Evolutionary conservation across 2,329 filamentous ascomycete species (phyloP).

Genomic region (Sporothrix inflata): DNA sequence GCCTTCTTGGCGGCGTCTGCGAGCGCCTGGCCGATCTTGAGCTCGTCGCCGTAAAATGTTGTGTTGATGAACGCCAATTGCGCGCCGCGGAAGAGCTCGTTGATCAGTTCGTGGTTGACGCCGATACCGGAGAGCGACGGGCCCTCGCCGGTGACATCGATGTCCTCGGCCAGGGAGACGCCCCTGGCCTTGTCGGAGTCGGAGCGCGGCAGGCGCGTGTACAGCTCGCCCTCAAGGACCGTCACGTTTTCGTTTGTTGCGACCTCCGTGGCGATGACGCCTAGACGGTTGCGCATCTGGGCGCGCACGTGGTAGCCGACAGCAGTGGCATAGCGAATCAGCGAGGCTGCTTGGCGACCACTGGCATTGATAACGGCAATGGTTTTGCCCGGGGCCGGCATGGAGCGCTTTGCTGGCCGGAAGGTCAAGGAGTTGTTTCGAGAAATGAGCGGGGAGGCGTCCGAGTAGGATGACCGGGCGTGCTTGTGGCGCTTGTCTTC

Average conservation of each 20-base stretch:
- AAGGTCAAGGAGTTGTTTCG: conserved; percentile 65
- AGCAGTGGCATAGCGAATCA: conserved; percentile 91
- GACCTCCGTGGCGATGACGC: conserved; percentile 86
- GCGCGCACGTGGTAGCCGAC: conserved; percentile 92
- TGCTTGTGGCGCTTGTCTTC: conserved; percentile 58
- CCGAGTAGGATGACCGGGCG: conserved; percentile 64
- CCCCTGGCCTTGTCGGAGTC: conserved; percentile 49
- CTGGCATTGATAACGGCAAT: conserved; percentile 95
- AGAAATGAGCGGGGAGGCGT: conserved; percentile 58
- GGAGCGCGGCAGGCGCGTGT: conserved; percentile 56
- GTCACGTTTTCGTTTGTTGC: conserved; percentile 74
- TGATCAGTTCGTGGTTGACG: conserved; percentile 73
- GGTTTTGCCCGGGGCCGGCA: conserved; percentile 69
- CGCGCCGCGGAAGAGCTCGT: conserved; percentile 77
- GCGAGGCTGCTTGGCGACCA: conserved; percentile 91
- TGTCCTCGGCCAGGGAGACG: conserved; percentile 38
- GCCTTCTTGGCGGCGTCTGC: conserved; percentile 87
- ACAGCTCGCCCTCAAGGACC: conserved; percentile 66
- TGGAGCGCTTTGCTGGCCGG: conserved; percentile 61
- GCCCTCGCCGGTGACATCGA: conserved; percentile 70
- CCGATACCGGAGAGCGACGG: conserved; percentile 62
- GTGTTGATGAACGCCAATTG: conserved; percentile 97
- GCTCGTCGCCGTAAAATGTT: conserved; percentile 93
- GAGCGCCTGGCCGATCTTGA: conserved; percentile 82
- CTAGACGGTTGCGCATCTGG: conserved; percentile 84